Evolutionary conservation across 176 grass and related monocot genomes (phyloP).

Genomic region (Thinopyrum elongatum): DNA sequence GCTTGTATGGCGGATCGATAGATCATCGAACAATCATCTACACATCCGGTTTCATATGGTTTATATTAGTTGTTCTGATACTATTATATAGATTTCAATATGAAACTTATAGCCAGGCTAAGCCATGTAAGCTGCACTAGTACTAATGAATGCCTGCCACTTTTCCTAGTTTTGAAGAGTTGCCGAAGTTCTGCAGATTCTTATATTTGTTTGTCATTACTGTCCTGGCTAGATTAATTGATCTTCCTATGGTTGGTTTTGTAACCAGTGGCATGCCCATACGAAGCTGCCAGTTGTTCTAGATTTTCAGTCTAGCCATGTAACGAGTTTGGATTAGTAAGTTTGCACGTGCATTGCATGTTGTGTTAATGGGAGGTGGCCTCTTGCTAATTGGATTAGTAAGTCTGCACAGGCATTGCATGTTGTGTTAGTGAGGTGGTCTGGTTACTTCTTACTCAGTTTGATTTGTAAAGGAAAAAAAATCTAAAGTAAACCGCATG

Average conservation of each 20-base stretch:
- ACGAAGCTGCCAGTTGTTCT: background rate
- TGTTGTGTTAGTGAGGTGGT: too few species aligned
- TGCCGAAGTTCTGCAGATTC: background rate
- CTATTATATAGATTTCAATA: background rate
- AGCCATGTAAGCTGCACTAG: background rate
- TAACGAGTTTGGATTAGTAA: background rate
- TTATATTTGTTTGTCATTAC: background rate
- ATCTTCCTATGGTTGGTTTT: background rate
- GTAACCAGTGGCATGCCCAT: background rate
- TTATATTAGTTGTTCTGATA: background rate
- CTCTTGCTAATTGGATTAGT: too few species aligned
- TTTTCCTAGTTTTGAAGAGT: constrained; percentile 21
- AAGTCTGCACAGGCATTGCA: too few species aligned
- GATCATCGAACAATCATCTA: background rate
- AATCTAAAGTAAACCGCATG: background rate
- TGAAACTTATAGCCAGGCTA: background rate
- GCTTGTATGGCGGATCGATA: background rate
- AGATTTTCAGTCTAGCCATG: background rate
- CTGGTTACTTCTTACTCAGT: too few species aligned
- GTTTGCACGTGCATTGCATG: background rate
- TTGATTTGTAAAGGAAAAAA: too few species aligned
- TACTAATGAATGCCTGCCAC: background rate
- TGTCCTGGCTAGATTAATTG: background rate
- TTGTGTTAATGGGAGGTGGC: background rate
- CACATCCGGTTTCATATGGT: background rate